Percentiles rank a stretch among this genome's conserved stretches.
These are phyloP conservation scores for Russula ochroleuca DNA, from an alignment of 768 basidiomycete genomes.

Conservation along the genomic window DNA sequence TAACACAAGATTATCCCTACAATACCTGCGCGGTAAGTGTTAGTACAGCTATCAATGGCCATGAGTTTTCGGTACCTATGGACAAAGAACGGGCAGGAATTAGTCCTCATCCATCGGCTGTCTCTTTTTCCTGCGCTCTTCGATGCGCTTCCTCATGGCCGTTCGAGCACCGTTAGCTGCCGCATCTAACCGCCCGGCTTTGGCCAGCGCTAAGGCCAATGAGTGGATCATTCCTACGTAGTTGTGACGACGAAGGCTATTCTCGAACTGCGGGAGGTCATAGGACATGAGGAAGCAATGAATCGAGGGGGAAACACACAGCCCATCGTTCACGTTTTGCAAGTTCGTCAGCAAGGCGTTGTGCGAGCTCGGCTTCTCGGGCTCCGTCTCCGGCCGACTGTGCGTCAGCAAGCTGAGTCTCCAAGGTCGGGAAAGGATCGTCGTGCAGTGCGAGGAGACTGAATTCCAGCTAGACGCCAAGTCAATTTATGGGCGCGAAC, in stretches of 20 bases:
- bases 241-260: slow-evolving; percentile 81
- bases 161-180: slow-evolving; percentile 46
- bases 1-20: slow-evolving; percentile 16
- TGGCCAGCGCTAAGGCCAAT: slow-evolving; percentile 67
- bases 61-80: slow-evolving; percentile 10
- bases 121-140: slow-evolving; percentile 40
- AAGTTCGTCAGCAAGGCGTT: slow-evolving; percentile 60
- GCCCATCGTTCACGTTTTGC: slow-evolving; percentile 78
- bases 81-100: neutral
- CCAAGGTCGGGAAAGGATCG: slow-evolving; percentile 69
- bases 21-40: slow-evolving; percentile 3
- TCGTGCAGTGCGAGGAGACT: slow-evolving; percentile 84
- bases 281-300: slow-evolving; percentile 11
- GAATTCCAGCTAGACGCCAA: slow-evolving; percentile 68
- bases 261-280: slow-evolving; percentile 61
- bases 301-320: slow-evolving; percentile 44
- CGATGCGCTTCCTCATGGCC: slow-evolving; percentile 43
- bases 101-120: slow-evolving; percentile 45
- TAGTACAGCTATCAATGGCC: slow-evolving; percentile 6
- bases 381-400: slow-evolving; percentile 35
- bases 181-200: slow-evolving; percentile 55
- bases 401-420: slow-evolving; percentile 52
- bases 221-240: slow-evolving; percentile 79
- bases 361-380: slow-evolving; percentile 48
- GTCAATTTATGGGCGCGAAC: neutral